Evolutionary conservation across 192 early-diverging fungal genomes (phyloP).

Genomic region (Geranomyces variabilis): DNA sequence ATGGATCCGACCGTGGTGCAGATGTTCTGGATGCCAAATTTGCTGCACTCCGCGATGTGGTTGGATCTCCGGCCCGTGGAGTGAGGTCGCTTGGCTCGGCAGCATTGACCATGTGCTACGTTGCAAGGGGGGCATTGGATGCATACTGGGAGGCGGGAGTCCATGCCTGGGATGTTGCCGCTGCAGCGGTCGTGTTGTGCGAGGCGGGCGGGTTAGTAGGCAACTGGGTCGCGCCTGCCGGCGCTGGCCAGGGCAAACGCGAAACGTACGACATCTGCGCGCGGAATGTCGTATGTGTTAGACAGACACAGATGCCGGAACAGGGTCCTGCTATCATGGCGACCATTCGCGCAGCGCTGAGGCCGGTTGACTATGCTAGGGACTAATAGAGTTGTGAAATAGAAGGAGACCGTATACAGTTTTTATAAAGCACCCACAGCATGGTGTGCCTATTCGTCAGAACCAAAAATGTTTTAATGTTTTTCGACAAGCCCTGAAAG

Average conservation of each 20-base stretch:
- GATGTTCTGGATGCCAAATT: conserved; percentile 69
- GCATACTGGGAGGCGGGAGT: conserved; percentile 90
- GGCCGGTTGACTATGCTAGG: conserved; percentile 27
- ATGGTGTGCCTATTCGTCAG: too few relatives aligned
- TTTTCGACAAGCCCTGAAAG: too few relatives aligned
- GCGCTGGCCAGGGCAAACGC: not conserved
- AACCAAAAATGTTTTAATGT: too few relatives aligned
- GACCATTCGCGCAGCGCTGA: conserved; percentile 23
- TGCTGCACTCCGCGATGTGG: conserved; percentile 65
- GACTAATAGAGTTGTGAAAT: conserved; percentile 37
- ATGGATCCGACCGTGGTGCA: conserved; percentile 71
- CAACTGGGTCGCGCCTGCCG: conserved; percentile 33
- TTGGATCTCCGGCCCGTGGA: conserved; percentile 69
- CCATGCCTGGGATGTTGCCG: conserved; percentile 84
- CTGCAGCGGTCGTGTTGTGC: conserved; percentile 77
- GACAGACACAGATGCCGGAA: conserved; percentile 21
- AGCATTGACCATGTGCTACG: conserved; percentile 74
- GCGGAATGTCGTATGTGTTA: conserved; percentile 49
- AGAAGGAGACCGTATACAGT: too few relatives aligned
- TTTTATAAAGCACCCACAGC: too few relatives aligned
- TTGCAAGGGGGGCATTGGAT: conserved; percentile 83
- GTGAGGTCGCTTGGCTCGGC: conserved; percentile 79
- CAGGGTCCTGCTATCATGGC: conserved; percentile 23
- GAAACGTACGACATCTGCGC: conserved; percentile 41
- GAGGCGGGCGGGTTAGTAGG: conserved; percentile 86